Evolutionary conservation across 805 yeast genomes (phyloP).

Genomic region (Yamadazyma akitaensis): DNA sequence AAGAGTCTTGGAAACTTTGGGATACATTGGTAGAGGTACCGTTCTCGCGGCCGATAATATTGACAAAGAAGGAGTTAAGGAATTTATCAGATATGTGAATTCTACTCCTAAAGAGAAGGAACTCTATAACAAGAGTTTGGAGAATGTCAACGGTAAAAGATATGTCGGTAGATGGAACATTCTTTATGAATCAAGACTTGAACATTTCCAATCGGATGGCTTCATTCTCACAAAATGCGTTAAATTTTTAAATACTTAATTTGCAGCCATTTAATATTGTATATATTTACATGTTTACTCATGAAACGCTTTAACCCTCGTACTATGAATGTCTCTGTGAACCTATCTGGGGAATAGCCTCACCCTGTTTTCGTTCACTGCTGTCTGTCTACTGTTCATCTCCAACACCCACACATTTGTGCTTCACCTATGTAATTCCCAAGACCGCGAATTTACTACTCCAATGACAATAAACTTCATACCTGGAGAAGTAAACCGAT

Average conservation of each 20-base stretch:
- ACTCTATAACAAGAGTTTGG: constrained; percentile 21
- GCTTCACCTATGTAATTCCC: too few species aligned
- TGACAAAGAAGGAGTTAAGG: constrained; percentile 35
- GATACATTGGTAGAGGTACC: constrained; percentile 39
- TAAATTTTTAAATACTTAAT: background rate
- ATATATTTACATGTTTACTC: too few species aligned
- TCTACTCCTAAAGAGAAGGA: constrained; percentile 35
- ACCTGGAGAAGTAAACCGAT: constrained; percentile 79
- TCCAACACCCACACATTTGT: background rate
- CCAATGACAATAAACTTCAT: constrained; percentile 64
- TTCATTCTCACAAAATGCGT: background rate
- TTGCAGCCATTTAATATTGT: background rate
- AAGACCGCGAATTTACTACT: background rate
- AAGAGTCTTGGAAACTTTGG: constrained; percentile 38
- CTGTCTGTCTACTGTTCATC: background rate
- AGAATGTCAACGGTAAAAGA: constrained; percentile 24
- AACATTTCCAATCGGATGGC: background rate
- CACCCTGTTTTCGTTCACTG: background rate
- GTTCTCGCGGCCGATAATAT: constrained; percentile 39
- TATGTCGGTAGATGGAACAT: constrained; percentile 21
- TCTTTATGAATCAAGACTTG: constrained; percentile 28
- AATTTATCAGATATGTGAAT: constrained; percentile 36
- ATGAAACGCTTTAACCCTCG: too few species aligned
- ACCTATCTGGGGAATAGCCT: too few species aligned
- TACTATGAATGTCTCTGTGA: too few species aligned